phyloP scores from a whole-genome alignment of 2,329 filamentous ascomycete species.

The Xylariaceae sp. region DNA sequence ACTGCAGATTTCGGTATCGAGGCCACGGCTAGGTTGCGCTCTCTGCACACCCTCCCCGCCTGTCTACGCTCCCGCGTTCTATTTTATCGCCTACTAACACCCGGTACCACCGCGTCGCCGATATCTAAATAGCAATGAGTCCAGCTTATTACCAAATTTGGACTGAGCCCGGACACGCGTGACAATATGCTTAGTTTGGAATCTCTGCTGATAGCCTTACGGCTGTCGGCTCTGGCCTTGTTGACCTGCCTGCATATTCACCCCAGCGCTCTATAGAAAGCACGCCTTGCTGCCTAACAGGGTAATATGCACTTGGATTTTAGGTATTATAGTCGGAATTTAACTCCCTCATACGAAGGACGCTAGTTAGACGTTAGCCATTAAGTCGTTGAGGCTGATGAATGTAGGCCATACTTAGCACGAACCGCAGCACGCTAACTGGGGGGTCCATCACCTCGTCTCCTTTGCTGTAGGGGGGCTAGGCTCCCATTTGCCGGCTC shows the following conservation, averaged over 20 bases:
- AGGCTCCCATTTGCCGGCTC: conserved; percentile 19
- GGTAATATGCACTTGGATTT: too few relatives aligned
- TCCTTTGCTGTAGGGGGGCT: conserved; percentile 1
- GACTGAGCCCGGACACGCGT: conserved; percentile 11
- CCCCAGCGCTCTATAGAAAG: neutral
- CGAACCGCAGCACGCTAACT: conserved; percentile 14
- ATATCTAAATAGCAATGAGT: neutral
- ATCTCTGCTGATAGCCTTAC: conserved; percentile 8
- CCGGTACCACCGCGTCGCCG: conserved; percentile 15
- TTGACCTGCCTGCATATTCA: neutral
- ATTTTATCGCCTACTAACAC: conserved; percentile 8
- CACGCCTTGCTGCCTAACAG: too few relatives aligned
- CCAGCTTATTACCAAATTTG: conserved; percentile 20
- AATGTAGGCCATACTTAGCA: conserved; percentile 7
- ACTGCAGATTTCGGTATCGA: neutral
- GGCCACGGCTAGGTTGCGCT: neutral
- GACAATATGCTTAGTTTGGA: conserved; percentile 16
- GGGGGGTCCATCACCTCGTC: conserved; percentile 14
- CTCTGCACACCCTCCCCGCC: neutral
- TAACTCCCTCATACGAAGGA: neutral
- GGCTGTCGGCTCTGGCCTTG: neutral
- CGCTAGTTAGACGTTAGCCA: neutral
- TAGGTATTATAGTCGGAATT: too few relatives aligned
- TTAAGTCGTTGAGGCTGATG: conserved; percentile 19
- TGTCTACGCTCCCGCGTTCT: neutral